Evolutionary conservation across 2,329 filamentous ascomycete genomes (phyloP), one percentile per base, ranked within the genome.

Genomic region (Fusarium armeniacum): DNA sequence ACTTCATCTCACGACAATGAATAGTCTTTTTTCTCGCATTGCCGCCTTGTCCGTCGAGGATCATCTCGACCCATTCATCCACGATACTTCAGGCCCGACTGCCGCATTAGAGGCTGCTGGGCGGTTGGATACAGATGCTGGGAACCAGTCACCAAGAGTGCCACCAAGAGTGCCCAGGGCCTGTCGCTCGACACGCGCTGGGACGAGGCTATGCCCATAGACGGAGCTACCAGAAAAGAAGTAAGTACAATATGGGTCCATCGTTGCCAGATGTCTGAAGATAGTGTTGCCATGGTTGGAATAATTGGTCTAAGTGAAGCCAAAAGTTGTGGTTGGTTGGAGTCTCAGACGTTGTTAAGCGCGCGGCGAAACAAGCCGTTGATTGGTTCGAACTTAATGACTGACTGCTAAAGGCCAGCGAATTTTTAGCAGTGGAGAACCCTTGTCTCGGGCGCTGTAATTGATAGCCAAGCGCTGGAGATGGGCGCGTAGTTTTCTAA

Each of bases 311-410:
- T 36, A 51, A 43, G 56, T 38, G 28, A 32, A 58, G 36, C 47
- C 44, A 56, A 38, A 45, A 46, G 35, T 44, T 43, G 54, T 72
- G 65, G 65, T 71, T 71, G 71, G 72, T 52, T 61, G 59, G 59
- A 53, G 74, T 76, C 59, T 56, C 72, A 74, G 66, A 58, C 58
- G 24, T 47, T 38, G 33, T 63, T 56, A 70, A 73, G 73, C 74
- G 74, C 74, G 74, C 67, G 51, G 65, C 45, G 28, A 35, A 51
- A 26, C 16, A 45, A 38, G 56, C 28, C 51, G 43, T 44, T 71
- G 64, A 73, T 76, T 76, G 74, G 74, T 11, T 22, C 5, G 4
- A 15, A 7, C 7, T 20, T 2, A 18, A 16, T 9, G 13, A n/a
- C 11, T 33, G 43, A 26, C 20, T 35, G 67, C 58, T 58, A 41